Percentiles rank a stretch among this genome's conserved stretches.
Evolutionary conservation across 2,329 filamentous ascomycete genomes (phyloP).

Genomic region (Ophiocordyceps camponoti-saundersi): DNA sequence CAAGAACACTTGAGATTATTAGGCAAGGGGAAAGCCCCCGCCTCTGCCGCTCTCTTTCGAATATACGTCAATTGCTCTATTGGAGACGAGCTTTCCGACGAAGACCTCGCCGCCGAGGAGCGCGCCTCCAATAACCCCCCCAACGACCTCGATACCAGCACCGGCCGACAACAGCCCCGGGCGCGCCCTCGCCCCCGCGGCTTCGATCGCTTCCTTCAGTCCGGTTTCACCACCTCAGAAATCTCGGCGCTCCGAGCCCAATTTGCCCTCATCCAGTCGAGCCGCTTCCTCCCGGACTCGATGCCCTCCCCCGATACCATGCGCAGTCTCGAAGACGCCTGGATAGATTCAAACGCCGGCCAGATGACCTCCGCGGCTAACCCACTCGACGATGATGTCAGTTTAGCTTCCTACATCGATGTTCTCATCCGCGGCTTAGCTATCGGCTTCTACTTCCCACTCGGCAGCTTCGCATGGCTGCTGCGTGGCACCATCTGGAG

Average conservation of each 20-base stretch:
- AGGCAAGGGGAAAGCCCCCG: constrained; percentile 43
- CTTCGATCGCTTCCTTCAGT: constrained; percentile 69
- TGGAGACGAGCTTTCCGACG: constrained; percentile 50
- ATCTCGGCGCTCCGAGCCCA: constrained; percentile 74
- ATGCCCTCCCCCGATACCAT: constrained; percentile 68
- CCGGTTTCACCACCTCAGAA: constrained; percentile 71
- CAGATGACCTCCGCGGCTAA: constrained; percentile 19
- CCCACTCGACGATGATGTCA: constrained; percentile 26
- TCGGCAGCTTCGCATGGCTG: constrained; percentile 74
- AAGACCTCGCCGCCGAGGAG: constrained; percentile 55
- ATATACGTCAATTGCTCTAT: constrained; percentile 92
- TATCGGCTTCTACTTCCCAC: constrained; percentile 88
- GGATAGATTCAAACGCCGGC: constrained; percentile 58
- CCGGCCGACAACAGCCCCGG: constrained; percentile 25
- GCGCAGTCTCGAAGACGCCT: constrained; percentile 68
- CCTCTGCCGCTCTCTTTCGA: constrained; percentile 19
- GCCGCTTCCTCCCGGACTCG: constrained; percentile 71
- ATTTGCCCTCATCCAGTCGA: constrained; percentile 70
- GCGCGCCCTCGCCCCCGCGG: constrained; percentile 36
- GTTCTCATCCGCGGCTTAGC: constrained; percentile 77
- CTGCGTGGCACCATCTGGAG: constrained; percentile 76
- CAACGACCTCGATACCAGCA: constrained; percentile 15
- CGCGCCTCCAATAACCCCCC: constrained; percentile 20
- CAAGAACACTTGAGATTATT: too few species aligned
- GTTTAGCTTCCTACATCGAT: constrained; percentile 44